Evolutionary conservation across 176 grass and related monocot genomes (phyloP), one percentile per base, ranked within the genome.

Genomic region (Poa pratensis): DNA sequence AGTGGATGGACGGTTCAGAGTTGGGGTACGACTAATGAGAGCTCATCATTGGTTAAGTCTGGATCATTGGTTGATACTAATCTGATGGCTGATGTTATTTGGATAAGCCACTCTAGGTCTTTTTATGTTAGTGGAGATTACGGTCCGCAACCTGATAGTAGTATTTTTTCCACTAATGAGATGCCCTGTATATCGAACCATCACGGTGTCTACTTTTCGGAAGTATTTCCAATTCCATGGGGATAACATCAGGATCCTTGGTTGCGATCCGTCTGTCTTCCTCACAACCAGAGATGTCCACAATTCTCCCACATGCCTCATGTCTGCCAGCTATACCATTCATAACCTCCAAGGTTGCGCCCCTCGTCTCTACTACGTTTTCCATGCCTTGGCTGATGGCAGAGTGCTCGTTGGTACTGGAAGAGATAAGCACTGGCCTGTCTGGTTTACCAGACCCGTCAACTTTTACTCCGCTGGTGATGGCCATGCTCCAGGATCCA

Each of bases 121-220:
- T 30, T 30, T 30, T 30, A 30, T 30, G 2, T 30, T 30, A 30
- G 28, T 30, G 28, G 28, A 30, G 28, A n/a, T 28, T 80, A 46
- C 77, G 57, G 59, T 79, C 40, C 16, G 58, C 40, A 14, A 66
- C 61, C 12, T 0, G 11, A 66, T 49, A 4, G 26, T 32, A 5
- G 26, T 32, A 5, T 20, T 7, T 7, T 79, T 27, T 63, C 37
- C 23, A 79, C 24, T 0, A 2, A 28, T 24, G 39, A 23, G 22
- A 13, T 15, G 1, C 1, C 58, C 16, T 64, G 39, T 79, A 64
- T 61, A 64, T 23, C 46, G 77, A 79, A 79, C 77, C 77, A 63
- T 63, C 77, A 79, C 77, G 35, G 39, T 79, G 77, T 39, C 77
- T 80, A 9, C 23, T 16, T 30, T 64, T 30, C 30, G 26, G 13